Conservation (phyloP, 2,329 filamentous ascomycete genomes). For the Pyrenochaeta sp. region DNA sequence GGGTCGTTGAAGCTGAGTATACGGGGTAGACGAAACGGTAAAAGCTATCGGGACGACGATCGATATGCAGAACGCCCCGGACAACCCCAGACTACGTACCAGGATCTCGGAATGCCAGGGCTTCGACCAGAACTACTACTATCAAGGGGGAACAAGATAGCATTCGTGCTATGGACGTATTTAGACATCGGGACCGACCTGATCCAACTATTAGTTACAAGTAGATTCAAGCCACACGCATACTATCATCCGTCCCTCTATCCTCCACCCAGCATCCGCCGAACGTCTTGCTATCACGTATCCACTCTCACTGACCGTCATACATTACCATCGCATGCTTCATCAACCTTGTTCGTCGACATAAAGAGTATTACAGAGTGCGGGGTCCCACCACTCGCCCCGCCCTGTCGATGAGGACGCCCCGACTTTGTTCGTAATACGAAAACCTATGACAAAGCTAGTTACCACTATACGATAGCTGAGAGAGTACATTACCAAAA, state of each 20-base stretch:
- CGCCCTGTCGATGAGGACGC: slow-evolving; percentile 26
- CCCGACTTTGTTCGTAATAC: neutral
- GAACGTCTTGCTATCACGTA: neutral
- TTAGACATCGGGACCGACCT: neutral
- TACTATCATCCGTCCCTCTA: too few species aligned
- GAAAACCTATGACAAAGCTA: neutral
- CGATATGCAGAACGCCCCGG: neutral
- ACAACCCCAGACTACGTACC: neutral
- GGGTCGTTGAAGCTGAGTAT: neutral
- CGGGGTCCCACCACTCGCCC: slow-evolving; percentile 22
- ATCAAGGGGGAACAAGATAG: neutral
- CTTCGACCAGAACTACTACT: neutral
- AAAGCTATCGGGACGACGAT: neutral
- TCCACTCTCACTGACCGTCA: too few species aligned
- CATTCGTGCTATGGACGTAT: neutral
- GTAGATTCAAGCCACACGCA: too few species aligned
- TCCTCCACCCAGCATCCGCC: neutral
- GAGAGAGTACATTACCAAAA: neutral
- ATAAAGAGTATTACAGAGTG: slow-evolving; percentile 1
- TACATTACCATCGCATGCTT: neutral
- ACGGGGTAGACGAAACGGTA: neutral
- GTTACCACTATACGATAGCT: neutral
- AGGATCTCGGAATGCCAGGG: neutral
- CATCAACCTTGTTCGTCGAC: neutral
- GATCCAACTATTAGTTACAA: too few species aligned